phyloP scores from a whole-genome alignment of 805 yeast species.

The Kuraishia hungarica region DNA sequence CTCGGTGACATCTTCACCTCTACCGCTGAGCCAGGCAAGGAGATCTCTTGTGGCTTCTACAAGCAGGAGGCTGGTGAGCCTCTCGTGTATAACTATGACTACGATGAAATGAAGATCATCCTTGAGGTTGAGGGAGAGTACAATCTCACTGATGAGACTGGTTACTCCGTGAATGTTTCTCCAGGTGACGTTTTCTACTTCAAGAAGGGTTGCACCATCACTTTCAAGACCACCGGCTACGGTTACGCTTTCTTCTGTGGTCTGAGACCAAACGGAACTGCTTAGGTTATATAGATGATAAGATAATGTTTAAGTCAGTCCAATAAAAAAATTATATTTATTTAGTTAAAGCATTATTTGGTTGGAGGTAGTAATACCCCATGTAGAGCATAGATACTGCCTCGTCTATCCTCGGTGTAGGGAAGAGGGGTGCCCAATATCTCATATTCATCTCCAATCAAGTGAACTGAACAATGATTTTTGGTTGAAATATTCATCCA shows the following conservation, averaged over 20 bases:
- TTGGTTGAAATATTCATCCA: neutral
- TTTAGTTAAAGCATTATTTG: no score
- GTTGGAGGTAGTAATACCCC: no score
- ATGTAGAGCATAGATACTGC: no score
- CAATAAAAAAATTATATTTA: neutral
- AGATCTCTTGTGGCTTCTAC: constrained; percentile 62
- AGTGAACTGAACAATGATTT: no score
- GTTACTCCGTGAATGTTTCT: constrained; percentile 42
- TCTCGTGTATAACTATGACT: constrained; percentile 55
- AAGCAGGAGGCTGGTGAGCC: constrained; percentile 62
- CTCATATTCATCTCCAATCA: no score
- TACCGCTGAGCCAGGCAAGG: constrained; percentile 50
- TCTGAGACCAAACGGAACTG: constrained; percentile 39
- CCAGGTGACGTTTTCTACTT: constrained; percentile 67
- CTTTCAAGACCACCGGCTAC: constrained; percentile 53
- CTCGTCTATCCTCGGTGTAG: no score
- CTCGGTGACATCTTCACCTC: constrained; percentile 59
- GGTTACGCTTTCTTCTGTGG: constrained; percentile 59
- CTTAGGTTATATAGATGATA: constrained; percentile 10
- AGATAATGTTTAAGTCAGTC: neutral
- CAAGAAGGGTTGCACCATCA: constrained; percentile 60
- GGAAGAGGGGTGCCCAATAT: no score
- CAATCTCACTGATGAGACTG: constrained; percentile 55
- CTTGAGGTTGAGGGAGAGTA: constrained; percentile 63
- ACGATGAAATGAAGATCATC: constrained; percentile 65